phyloP scores from a whole-genome alignment of 2,329 filamentous ascomycete species.

The Colletotrichum siamense region DNA sequence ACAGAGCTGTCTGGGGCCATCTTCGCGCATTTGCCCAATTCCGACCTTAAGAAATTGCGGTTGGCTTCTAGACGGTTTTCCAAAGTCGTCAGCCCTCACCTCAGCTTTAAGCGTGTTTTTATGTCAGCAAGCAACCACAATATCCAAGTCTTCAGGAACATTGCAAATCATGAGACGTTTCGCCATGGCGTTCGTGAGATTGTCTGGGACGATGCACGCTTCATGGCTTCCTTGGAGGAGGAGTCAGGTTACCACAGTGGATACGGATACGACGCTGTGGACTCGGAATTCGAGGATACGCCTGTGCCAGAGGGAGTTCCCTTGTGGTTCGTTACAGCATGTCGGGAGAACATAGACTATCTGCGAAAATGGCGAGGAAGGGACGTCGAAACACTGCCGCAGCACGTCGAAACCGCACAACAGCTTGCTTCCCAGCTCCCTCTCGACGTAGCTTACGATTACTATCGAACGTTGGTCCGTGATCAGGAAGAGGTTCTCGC shows the following conservation, averaged over 20 bases:
- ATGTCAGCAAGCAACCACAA: constrained; percentile 44
- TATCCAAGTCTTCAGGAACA: constrained; percentile 37
- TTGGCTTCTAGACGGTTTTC: neutral
- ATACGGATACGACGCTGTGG: neutral
- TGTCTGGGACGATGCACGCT: constrained; percentile 40
- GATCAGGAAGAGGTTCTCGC: neutral
- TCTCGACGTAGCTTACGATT: neutral
- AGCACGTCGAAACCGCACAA: neutral
- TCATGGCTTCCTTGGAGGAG: neutral
- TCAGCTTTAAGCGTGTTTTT: constrained; percentile 34
- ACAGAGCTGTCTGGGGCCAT: neutral
- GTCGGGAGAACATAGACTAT: neutral
- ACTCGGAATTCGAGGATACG: neutral
- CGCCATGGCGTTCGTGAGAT: constrained; percentile 38
- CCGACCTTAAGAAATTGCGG: neutral
- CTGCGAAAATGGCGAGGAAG: neutral
- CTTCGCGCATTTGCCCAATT: neutral
- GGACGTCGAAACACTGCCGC: neutral
- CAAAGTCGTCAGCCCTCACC: neutral
- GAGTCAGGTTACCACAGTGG: neutral
- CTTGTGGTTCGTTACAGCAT: neutral
- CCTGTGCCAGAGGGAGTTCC: neutral
- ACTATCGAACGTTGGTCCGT: neutral
- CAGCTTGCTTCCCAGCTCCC: neutral
- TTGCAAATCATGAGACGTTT: constrained; percentile 40